phyloP scores from a whole-genome alignment of 208 protist genomes.

The Acanthamoeba lenticulata region DNA sequence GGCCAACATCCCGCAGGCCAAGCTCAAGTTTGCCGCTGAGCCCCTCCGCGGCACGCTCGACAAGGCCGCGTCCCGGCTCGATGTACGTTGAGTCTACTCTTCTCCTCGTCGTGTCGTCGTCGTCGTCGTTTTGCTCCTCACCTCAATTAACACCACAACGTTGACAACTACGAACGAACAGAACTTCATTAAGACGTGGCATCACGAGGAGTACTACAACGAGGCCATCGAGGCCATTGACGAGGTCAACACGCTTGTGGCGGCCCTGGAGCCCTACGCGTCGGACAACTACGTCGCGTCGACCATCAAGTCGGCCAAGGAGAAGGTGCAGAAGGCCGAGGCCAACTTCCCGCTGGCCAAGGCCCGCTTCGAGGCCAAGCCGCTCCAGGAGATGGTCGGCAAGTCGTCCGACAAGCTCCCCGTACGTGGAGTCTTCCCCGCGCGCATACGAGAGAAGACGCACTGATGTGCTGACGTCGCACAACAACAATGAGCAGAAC shows the following conservation, averaged over 20 bases:
- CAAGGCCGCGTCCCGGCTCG: not conserved
- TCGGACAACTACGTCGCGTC: not conserved
- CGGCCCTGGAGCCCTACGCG: not conserved
- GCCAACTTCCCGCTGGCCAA: constrained; percentile 42
- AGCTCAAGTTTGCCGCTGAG: constrained; percentile 51
- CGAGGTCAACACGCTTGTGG: not conserved
- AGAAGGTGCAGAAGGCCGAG: not conserved
- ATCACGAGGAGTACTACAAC: not conserved
- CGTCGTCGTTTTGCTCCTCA: not conserved
- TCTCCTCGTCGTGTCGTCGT: not conserved
- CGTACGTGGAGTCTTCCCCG: not conserved
- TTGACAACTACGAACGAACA: too few relatives aligned
- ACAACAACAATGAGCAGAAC: not conserved
- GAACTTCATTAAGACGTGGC: constrained; percentile 30
- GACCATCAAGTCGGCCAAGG: constrained; percentile 30
- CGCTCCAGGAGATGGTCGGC: constrained; percentile 21
- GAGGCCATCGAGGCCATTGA: not conserved
- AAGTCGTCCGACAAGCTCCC: constrained; percentile 9
- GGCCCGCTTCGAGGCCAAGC: constrained; percentile 50
- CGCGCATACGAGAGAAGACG: too few relatives aligned
- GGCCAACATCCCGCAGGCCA: constrained; percentile 28
- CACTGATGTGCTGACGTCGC: too few relatives aligned
- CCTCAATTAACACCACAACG: too few relatives aligned
- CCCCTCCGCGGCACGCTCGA: not conserved
- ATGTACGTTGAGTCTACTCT: not conserved